Conservation (phyloP, 208 protist genomes). For the Trichomonas vaginalis region DNA sequence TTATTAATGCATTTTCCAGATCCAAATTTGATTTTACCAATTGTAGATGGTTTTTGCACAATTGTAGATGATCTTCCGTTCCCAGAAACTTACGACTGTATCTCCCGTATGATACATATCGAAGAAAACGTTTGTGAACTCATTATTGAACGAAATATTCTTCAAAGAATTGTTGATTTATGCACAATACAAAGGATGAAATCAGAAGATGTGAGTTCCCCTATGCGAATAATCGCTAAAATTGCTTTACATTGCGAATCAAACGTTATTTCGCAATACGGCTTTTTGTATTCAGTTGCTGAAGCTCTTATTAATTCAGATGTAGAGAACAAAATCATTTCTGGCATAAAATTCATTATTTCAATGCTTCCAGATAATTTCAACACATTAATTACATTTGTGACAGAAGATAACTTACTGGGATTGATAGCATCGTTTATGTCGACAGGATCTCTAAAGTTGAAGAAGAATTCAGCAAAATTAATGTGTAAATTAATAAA, state of each 20-base stretch:
- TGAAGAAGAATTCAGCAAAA: not conserved
- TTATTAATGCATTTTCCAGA: not conserved
- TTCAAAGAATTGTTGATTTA: not conserved
- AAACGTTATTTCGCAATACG: not conserved
- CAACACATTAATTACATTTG: not conserved
- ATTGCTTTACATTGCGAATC: not conserved
- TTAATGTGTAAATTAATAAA: not conserved
- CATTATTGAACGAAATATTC: not conserved
- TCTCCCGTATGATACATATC: not conserved
- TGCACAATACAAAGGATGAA: not conserved
- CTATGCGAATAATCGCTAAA: not conserved
- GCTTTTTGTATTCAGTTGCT: not conserved
- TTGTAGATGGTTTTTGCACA: not conserved
- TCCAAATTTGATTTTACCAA: not conserved
- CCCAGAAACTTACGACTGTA: not conserved
- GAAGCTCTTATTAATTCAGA: not conserved
- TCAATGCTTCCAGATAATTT: not conserved
- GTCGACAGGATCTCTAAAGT: not conserved
- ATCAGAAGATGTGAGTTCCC: not conserved
- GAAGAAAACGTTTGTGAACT: not conserved
- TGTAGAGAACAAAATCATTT: not conserved
- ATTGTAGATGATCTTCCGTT: not conserved
- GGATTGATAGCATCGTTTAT: not conserved
- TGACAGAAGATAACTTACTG: not conserved
- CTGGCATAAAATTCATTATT: not conserved